Evolutionary conservation across 352 stramenopile species (phyloP).

Genomic region (Phytophthora crassamura): DNA sequence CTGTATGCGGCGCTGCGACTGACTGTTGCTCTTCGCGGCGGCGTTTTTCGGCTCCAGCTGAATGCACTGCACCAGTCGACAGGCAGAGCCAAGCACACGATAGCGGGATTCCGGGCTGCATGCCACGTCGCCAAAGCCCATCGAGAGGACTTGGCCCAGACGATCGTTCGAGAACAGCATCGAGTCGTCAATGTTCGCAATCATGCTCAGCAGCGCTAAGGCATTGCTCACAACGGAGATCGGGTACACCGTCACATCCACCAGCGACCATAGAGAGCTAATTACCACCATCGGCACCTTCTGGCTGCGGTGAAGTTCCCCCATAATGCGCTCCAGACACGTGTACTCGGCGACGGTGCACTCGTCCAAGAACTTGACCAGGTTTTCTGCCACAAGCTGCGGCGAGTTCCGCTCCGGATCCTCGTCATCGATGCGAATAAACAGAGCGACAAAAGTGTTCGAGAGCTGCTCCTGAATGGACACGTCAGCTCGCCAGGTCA

Average conservation of each 20-base stretch:
- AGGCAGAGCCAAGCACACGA: conserved; percentile 65
- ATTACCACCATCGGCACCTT: conserved; percentile 71
- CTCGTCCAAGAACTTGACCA: conserved; percentile 79
- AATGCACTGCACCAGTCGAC: conserved; percentile 69
- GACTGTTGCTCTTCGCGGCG: conserved; percentile 41
- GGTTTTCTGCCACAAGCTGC: conserved; percentile 63
- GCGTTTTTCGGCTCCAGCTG: conserved; percentile 58
- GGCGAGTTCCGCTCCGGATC: conserved; percentile 50
- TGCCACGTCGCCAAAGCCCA: conserved; percentile 64
- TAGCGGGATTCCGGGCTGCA: conserved; percentile 57
- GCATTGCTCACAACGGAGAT: conserved; percentile 69
- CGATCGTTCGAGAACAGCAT: conserved; percentile 72
- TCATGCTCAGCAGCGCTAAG: conserved; percentile 71
- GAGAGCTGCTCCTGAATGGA: conserved; percentile 92
- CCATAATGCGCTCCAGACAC: conserved; percentile 79
- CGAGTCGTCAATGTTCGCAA: conserved; percentile 65
- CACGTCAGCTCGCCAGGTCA: conserved; percentile 92
- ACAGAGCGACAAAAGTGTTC: conserved; percentile 79
- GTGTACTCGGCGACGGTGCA: conserved; percentile 82
- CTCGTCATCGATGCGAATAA: conserved; percentile 59
- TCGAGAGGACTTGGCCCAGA: conserved; percentile 57
- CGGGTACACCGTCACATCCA: conserved; percentile 62
- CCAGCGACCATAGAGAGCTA: conserved; percentile 76
- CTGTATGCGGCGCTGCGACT: conserved; percentile 57
- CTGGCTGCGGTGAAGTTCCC: conserved; percentile 61